Evolutionary conservation across 1,284 basidiomycete genomes (phyloP).

Genomic region (Apiotrichum domesticum): DNA sequence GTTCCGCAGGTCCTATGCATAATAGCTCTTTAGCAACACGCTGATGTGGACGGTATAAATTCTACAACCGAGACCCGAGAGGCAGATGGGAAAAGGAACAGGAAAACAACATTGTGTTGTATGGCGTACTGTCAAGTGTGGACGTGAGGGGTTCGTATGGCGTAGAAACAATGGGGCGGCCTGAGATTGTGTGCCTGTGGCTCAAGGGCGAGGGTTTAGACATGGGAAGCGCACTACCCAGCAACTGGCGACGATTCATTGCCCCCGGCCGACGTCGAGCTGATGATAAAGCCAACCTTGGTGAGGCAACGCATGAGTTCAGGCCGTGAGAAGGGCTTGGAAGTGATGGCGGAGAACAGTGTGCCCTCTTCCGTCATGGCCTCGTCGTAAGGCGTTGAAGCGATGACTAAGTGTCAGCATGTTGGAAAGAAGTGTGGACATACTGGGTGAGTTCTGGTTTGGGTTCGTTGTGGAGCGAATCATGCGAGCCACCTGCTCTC

Average conservation of each 20-base stretch:
- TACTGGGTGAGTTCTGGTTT: slow-evolving; percentile 46
- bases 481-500: slow-evolving; percentile 48
- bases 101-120: background rate
- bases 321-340: slow-evolving; percentile 80
- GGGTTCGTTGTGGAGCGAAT: slow-evolving; percentile 46
- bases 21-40: background rate
- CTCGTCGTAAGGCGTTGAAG: slow-evolving; percentile 52
- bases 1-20: background rate
- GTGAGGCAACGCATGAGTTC: slow-evolving; percentile 71
- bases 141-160: background rate
- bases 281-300: slow-evolving; percentile 64
- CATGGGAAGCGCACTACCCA: background rate
- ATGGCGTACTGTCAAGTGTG: background rate
- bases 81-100: background rate
- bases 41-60: background rate
- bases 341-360: slow-evolving; percentile 75
- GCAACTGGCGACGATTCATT: background rate
- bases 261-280: background rate
- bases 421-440: slow-evolving; percentile 9
- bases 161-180: background rate
- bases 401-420: slow-evolving; percentile 44
- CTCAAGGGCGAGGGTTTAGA: too few species aligned
- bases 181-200: too few species aligned
- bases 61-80: background rate
- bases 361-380: slow-evolving; percentile 73